Base-by-base conservation (phyloP, 805 yeast genomes). In the Cyberlindnera subsufficiens region DNA sequence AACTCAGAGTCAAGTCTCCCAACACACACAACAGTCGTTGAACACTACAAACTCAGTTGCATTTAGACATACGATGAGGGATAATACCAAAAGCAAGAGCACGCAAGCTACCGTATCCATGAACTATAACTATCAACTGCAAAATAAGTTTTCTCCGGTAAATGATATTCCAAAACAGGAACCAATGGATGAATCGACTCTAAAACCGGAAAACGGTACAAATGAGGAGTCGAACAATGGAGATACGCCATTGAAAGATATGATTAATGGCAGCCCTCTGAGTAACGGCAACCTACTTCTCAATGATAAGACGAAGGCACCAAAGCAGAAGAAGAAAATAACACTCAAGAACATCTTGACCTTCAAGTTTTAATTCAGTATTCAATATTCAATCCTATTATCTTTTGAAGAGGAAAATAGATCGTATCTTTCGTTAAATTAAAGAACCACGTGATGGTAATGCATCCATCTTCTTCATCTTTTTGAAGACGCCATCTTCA, bases 401-500 rank as follows among this genome's bases (percentile, higher is more conserved):
- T 15, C 15, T 30, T 14, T n/a, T 30, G 10, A 15, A 16, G 18
- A 32, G 9, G 35, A 17, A 9, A 2, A 9, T 22, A 22, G 13
- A 22, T 22, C 27, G 27, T 22, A 22, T 22, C 4, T 9, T 22
- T 22, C 11, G 11, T 22, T 30, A 30, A 30, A 30, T 30, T 13
- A 30, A 16, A 8, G 32, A 30, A 14, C 32, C 32, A n/a, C 4
- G 13, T 9, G 32, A n/a, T n/a, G 16, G n/a, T n/a, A n/a, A 30
- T n/a, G 32, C 15, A 6, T n/a, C 32, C 15, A 6, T 14, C 17
- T n/a, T 30, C 19, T 13, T 4, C 5, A 13, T 13, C 11, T 14
- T 20, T 34, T 13, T 22, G 7, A 30, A 51, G 43, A 47, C 35
- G 10, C 76, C 76, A 44, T 72, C 61, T 25, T 53, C 54, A 5